phyloP scores from a whole-genome alignment of 2,329 filamentous ascomycete species.

The Neofusicoccum kwambonambiense region DNA sequence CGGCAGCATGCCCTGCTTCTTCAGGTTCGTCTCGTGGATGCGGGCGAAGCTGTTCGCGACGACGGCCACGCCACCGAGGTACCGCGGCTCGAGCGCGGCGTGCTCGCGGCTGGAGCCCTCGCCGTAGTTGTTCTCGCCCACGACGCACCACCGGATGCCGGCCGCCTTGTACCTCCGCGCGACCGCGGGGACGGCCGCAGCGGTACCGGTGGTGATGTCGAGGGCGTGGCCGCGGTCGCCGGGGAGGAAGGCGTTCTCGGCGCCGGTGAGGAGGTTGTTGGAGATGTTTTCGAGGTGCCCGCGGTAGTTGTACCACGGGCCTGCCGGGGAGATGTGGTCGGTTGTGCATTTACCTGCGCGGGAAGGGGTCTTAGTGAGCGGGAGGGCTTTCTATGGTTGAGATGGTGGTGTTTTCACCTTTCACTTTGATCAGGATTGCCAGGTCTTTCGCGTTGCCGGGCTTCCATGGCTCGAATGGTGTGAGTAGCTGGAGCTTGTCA shows the following conservation, averaged over 20 bases:
- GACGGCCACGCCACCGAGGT: conserved; percentile 26
- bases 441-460: conserved; percentile 25
- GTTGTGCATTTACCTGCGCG: conserved; percentile 38
- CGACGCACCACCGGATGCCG: conserved; percentile 31
- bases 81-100: conserved; percentile 29
- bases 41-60: conserved; percentile 30
- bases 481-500: conserved; percentile 28
- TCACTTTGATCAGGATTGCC: conserved; percentile 35
- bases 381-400: no score
- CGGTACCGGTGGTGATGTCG: conserved; percentile 22
- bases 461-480: conserved; percentile 27
- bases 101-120: conserved; percentile 30
- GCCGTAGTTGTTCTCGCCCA: conserved; percentile 35
- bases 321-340: conserved; percentile 41
- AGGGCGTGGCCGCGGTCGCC: conserved; percentile 29
- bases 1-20: conserved; percentile 32
- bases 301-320: conserved; percentile 41
- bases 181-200: background rate
- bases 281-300: conserved; percentile 23
- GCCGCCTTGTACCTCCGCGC: no score
- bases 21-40: conserved; percentile 32
- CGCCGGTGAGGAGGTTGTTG: no score
- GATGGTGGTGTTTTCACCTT: background rate
- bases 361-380: background rate
- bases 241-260: conserved; percentile 28